phyloP scores from a whole-genome alignment of 345 rosid species.

The Iberis pinnata region DNA sequence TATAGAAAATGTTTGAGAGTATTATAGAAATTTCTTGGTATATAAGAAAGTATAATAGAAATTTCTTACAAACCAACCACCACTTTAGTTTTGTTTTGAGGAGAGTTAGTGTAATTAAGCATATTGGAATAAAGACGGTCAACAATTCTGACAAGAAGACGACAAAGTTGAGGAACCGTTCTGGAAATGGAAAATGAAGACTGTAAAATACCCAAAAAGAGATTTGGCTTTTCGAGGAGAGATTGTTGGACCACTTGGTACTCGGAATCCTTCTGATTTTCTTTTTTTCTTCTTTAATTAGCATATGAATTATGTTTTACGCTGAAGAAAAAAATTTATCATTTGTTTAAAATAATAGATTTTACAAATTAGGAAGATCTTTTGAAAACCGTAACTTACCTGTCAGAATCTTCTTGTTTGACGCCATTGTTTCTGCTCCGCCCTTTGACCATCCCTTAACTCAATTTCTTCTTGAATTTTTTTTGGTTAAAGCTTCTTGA shows the following conservation, averaged over 20 bases:
- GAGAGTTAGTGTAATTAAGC: background rate
- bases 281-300: conserved; percentile 3
- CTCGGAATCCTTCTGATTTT: conserved; percentile 7
- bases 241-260: conserved; percentile 19
- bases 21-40: no score
- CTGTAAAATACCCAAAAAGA: background rate
- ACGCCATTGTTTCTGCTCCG: conserved; percentile 26
- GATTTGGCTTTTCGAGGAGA: conserved; percentile 30
- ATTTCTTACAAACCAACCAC: no score
- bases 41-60: no score
- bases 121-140: conserved; percentile 16
- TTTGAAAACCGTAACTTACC: conserved; percentile 25
- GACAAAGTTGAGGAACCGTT: conserved; percentile 22
- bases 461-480: background rate
- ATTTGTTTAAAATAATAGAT: background rate
- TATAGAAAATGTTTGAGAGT: no score
- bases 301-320: background rate
- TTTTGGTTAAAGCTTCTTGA: no score
- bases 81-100: no score
- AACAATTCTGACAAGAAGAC: conserved; percentile 31
- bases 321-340: background rate
- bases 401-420: conserved; percentile 30
- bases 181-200: conserved; percentile 10
- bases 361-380: conserved; percentile 20
- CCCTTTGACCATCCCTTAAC: conserved; percentile 17